Percentiles rank a stretch among this genome's conserved stretches.
phyloP scores from a whole-genome alignment of 768 basidiomycete species.

The Chalciporus sphaerocephalus region DNA sequence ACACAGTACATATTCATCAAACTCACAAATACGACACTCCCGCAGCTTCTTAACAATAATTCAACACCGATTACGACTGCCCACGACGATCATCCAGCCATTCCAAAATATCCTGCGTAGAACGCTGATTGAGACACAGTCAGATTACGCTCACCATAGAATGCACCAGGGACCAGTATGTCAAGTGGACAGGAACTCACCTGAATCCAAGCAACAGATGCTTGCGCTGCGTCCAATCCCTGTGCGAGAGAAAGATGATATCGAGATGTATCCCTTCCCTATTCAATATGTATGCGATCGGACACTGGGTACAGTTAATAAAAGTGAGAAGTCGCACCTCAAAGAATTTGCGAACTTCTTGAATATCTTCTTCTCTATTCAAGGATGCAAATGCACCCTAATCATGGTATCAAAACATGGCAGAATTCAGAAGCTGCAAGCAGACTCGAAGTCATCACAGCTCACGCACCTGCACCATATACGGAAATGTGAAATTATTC shows the following conservation, averaged over 20 bases:
- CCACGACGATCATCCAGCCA: conserved; percentile 41
- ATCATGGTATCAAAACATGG: conserved; percentile 12
- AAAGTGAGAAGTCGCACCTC: conserved; percentile 41
- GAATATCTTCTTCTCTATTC: conserved; percentile 61
- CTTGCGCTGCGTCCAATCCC: conserved; percentile 60
- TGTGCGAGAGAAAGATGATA: conserved; percentile 63
- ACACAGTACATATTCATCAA: no score
- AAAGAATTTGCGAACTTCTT: conserved; percentile 70
- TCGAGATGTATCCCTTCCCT: conserved; percentile 68
- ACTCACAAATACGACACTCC: no score
- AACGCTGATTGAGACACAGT: conserved; percentile 40
- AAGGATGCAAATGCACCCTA: conserved; percentile 43
- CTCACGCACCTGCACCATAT: conserved; percentile 47
- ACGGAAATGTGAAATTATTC: conserved; percentile 57
- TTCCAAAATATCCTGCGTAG: conserved; percentile 48
- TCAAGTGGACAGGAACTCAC: conserved; percentile 42
- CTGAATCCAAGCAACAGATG: conserved; percentile 60
- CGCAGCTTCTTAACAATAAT: no score
- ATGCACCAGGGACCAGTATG: no score
- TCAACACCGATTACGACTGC: no score
- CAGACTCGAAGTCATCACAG: background rate
- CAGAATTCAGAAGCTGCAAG: no score
- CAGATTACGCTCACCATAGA: background rate
- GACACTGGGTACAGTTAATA: background rate
- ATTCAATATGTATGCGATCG: background rate